A percentile compares a stretch with the other conserved stretches of the same genome.
These are phyloP conservation scores for Amborella trichopoda DNA, from an alignment of 164 flowering plant species.

Conservation along the genomic window DNA sequence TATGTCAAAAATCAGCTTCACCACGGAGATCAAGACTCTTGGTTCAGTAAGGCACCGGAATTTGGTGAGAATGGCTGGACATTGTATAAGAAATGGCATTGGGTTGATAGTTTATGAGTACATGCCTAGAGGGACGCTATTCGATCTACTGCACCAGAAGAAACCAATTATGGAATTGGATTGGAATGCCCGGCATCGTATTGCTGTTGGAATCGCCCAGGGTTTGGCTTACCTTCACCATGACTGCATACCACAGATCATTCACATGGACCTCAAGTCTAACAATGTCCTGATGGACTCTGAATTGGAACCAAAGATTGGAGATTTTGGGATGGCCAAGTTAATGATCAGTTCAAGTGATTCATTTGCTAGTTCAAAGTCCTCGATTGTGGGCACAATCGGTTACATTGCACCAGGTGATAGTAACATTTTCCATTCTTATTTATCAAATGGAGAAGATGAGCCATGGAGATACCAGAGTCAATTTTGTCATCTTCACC, in stretches of 20 bases:
- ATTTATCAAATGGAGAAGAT: too few species aligned
- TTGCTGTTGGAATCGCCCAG: constrained; percentile 25
- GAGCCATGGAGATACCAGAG: too few species aligned
- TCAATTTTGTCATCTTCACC: too few species aligned
- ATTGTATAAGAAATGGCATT: constrained; percentile 16
- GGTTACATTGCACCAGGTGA: constrained; percentile 25
- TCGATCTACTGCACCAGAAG: constrained; percentile 12
- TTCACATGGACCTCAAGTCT: constrained; percentile 22
- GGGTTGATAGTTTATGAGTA: constrained; percentile 19
- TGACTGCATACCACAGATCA: constrained; percentile 22
- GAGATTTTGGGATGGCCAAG: constrained; percentile 23
- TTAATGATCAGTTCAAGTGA: constrained; percentile 2
- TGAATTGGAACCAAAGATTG: constrained; percentile 24
- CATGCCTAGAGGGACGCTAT: constrained; percentile 18
- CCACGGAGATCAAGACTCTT: constrained; percentile 14
- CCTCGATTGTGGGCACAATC: constrained; percentile 18
- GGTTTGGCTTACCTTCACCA: constrained; percentile 29
- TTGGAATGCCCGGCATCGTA: constrained; percentile 14
- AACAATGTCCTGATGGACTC: constrained; percentile 24
- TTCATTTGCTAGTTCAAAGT: constrained; percentile 12
- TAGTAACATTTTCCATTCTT: neutral
- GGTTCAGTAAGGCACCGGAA: constrained; percentile 19
- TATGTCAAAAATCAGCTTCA: constrained; percentile 13
- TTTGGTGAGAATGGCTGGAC: constrained; percentile 17
- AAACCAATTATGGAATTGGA: constrained; percentile 7